Evolutionary conservation across 1,284 basidiomycete genomes (phyloP).

Genomic region (Cutaneotrichosporon cavernicola): DNA sequence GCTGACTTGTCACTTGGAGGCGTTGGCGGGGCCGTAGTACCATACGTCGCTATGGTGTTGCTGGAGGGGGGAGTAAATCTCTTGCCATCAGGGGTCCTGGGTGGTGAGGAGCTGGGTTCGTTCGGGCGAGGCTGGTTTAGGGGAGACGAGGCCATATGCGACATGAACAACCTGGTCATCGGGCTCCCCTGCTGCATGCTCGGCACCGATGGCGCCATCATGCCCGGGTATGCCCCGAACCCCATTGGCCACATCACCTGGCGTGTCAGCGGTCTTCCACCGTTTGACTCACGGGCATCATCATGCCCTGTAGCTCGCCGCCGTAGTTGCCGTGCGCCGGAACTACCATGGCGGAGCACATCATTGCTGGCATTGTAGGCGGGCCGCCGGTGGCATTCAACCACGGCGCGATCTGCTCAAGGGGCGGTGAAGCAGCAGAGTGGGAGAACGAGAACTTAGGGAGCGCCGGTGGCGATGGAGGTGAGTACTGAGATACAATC

Average conservation of each 20-base stretch:
- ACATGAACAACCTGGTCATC: background rate
- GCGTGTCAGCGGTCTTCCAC: background rate
- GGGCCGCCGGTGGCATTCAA: background rate
- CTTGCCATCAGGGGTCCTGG: background rate
- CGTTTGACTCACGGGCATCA: slow-evolving; percentile 13
- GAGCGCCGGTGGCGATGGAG: slow-evolving; percentile 1
- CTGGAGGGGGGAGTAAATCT: background rate
- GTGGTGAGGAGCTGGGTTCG: background rate
- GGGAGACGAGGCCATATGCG: background rate
- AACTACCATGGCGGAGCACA: background rate
- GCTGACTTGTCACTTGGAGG: background rate
- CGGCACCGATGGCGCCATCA: background rate
- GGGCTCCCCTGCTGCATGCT: background rate
- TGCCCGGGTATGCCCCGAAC: background rate
- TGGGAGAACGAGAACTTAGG: background rate
- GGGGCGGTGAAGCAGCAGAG: background rate
- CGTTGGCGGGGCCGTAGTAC: background rate
- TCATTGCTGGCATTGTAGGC: background rate
- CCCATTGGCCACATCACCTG: slow-evolving; percentile 15
- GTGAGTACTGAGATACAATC: slow-evolving; percentile 33
- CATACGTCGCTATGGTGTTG: background rate
- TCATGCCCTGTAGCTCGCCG: background rate
- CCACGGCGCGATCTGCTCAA: background rate
- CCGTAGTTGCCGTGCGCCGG: background rate
- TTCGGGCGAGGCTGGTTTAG: background rate